A percentile compares a stretch with the other conserved stretches of the same genome.
phyloP scores from a whole-genome alignment of 139 green algal genomes.

The Coelastrella sp. region DNA sequence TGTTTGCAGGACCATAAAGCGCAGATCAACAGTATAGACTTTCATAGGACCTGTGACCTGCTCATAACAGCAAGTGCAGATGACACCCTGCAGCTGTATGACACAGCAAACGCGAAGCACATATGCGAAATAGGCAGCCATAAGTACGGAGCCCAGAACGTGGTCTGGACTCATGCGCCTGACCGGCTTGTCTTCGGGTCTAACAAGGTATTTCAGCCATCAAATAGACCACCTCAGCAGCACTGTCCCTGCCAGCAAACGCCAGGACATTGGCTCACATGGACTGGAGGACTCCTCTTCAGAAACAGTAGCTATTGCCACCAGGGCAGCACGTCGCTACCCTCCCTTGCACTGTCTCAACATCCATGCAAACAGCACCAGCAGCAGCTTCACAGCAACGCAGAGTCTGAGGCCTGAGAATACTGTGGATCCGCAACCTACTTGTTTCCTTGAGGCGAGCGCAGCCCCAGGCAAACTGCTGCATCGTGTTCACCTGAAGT shows the following conservation, averaged over 20 bases:
- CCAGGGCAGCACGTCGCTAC: too few relatives aligned
- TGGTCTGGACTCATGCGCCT: conserved; percentile 82
- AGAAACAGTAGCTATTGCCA: too few relatives aligned
- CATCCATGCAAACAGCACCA: too few relatives aligned
- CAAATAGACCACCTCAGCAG: background rate
- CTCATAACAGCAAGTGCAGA: conserved; percentile 89
- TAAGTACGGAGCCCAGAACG: conserved; percentile 82
- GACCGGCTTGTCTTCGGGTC: conserved; percentile 83
- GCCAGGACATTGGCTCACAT: too few relatives aligned
- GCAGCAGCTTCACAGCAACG: too few relatives aligned
- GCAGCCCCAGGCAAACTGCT: too few relatives aligned
- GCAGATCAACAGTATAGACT: conserved; percentile 91
- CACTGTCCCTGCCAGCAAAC: background rate
- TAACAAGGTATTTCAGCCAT: conserved; percentile 71
- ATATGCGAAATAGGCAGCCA: conserved; percentile 76
- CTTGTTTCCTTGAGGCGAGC: too few relatives aligned
- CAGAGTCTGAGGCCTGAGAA: too few relatives aligned
- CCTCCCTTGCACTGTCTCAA: too few relatives aligned
- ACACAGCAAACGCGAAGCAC: conserved; percentile 67
- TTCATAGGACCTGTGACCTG: conserved; percentile 89
- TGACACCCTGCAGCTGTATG: conserved; percentile 88
- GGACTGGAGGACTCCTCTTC: too few relatives aligned
- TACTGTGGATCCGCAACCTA: too few relatives aligned
- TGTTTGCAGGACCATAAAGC: conserved; percentile 46
- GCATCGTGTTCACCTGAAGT: background rate